These are phyloP conservation scores for Parachlorella kessleri DNA, from an alignment of 139 green algal species.

Conservation along the genomic window DNA sequence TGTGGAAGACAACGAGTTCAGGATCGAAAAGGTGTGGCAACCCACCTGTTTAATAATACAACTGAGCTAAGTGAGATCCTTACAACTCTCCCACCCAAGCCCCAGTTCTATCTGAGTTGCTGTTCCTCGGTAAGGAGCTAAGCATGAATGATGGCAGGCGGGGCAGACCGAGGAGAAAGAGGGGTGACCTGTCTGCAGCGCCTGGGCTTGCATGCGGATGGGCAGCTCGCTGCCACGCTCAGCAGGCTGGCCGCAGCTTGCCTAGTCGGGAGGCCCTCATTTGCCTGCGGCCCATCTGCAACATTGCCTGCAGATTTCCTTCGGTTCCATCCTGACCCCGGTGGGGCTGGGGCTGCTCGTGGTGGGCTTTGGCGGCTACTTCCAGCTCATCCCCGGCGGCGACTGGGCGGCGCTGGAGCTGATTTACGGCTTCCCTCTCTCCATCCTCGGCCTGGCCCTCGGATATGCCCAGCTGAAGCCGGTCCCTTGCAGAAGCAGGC, in stretches of 20 bases:
- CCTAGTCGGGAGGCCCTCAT: not conserved
- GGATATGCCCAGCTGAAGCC: constrained; percentile 86
- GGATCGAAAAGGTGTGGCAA: not conserved
- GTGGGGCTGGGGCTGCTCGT: constrained; percentile 75
- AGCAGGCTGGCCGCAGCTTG: not conserved
- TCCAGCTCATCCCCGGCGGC: constrained; percentile 87
- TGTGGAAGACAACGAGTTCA: not conserved
- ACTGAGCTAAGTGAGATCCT: not conserved
- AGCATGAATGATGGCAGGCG: no score
- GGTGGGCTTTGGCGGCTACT: constrained; percentile 95
- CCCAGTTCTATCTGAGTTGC: not conserved
- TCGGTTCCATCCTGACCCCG: constrained; percentile 83
- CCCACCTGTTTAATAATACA: not conserved
- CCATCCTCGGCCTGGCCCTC: constrained; percentile 93
- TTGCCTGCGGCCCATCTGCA: not conserved
- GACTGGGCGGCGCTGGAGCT: constrained; percentile 90
- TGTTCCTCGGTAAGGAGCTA: no score
- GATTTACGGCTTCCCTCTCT: constrained; percentile 98
- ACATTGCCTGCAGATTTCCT: constrained; percentile 67
- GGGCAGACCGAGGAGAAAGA: no score
- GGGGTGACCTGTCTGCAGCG: not conserved
- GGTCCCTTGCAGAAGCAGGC: constrained; percentile 79
- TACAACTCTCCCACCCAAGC: not conserved
- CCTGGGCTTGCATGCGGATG: no score
- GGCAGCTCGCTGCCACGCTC: no score